Evolutionary conservation across 305 asterid species (phyloP).

Genomic region (Andrographis paniculata): DNA sequence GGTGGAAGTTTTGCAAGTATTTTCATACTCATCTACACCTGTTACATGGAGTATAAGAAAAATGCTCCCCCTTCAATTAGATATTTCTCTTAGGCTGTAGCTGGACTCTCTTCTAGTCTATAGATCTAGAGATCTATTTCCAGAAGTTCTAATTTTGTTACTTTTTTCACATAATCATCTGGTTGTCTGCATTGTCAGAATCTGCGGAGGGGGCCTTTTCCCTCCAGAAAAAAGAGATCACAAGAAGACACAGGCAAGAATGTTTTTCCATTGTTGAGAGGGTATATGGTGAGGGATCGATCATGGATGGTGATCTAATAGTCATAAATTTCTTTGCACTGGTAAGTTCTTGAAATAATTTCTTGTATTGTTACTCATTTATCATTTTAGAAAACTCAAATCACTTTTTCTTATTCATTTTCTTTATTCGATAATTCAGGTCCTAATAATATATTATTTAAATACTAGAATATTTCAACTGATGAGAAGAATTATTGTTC

Average conservation of each 20-base stretch:
- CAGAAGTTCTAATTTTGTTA: not conserved
- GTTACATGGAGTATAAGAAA: no score
- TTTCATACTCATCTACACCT: conserved; percentile 10
- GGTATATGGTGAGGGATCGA: conserved; percentile 55
- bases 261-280: conserved; percentile 51
- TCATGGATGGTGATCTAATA: conserved; percentile 57
- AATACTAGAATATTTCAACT: no score
- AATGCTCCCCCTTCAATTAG: no score
- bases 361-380: not conserved
- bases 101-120: no score
- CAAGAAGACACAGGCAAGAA: conserved; percentile 63
- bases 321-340: conserved; percentile 83
- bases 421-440: no score
- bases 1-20: conserved; percentile 24
- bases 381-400: not conserved
- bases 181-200: conserved; percentile 31
- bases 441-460: no score
- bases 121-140: no score
- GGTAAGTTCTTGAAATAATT: conserved; percentile 39
- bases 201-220: conserved; percentile 35
- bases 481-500: no score
- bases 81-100: no score
- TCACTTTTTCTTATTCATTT: conserved; percentile 4
- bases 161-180: conserved; percentile 7
- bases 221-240: conserved; percentile 55